phyloP scores from a whole-genome alignment of 306 rosid species.

The Lathyrus aphaca region DNA sequence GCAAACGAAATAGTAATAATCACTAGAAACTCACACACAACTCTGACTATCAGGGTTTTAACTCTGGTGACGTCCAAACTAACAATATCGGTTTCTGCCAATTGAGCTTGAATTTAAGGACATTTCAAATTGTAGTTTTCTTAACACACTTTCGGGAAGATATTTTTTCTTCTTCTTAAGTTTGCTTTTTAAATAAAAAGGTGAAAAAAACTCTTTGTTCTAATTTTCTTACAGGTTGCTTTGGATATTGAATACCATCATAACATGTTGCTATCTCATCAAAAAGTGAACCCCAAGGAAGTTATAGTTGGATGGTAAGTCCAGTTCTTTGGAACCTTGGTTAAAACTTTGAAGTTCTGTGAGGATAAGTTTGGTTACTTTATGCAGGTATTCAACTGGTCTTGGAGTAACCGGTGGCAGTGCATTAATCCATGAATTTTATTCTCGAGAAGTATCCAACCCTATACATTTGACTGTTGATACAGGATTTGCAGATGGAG shows the following conservation, averaged over 20 bases:
- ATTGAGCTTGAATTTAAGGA: no score
- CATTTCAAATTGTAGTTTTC: no score
- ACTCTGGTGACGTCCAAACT: no score
- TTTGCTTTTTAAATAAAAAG: no score
- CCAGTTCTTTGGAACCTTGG: neutral
- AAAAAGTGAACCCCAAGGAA: slow-evolving; percentile 93
- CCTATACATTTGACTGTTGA: slow-evolving; percentile 93
- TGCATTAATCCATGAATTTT: slow-evolving; percentile 84
- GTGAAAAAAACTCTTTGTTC: neutral
- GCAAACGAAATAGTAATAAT: no score
- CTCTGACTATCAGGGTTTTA: no score
- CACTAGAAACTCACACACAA: no score
- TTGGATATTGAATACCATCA: slow-evolving; percentile 93
- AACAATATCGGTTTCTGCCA: no score
- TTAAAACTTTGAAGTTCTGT: neutral
- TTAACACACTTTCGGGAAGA: no score
- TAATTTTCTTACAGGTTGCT: slow-evolving; percentile 65
- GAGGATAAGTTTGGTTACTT: slow-evolving; percentile 19
- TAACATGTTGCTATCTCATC: slow-evolving; percentile 78
- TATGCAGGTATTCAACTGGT: slow-evolving; percentile 85
- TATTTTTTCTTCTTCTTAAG: no score
- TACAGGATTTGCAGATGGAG: slow-evolving; percentile 74
- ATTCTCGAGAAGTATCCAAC: slow-evolving; percentile 80
- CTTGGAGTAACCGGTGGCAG: slow-evolving; percentile 84
- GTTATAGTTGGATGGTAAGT: slow-evolving; percentile 89